phyloP scores from a whole-genome alignment of 257 asterid genomes.

The Solanum sitiens region DNA sequence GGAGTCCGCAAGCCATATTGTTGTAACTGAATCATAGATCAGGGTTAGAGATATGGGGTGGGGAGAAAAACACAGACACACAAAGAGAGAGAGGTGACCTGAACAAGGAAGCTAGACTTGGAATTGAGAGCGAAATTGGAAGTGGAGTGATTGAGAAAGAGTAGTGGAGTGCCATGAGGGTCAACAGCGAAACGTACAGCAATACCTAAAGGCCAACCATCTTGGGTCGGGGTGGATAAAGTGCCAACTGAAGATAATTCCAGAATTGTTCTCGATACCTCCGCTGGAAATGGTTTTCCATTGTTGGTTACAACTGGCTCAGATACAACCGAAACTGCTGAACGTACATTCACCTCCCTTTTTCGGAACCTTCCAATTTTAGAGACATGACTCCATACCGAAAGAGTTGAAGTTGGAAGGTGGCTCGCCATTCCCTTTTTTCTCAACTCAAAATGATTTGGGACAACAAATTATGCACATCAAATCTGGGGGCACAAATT shows the following conservation, averaged over 20 bases:
- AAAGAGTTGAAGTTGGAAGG: slow-evolving; percentile 29
- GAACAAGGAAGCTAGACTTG: slow-evolving; percentile 70
- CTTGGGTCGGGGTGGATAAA: slow-evolving; percentile 50
- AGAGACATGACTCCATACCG: slow-evolving; percentile 11
- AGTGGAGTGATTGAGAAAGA: slow-evolving; percentile 40
- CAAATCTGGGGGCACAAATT: too few relatives aligned
- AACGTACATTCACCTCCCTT: slow-evolving; percentile 1
- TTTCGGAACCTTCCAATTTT: slow-evolving; percentile 15
- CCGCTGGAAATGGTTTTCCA: slow-evolving; percentile 64
- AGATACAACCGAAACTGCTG: slow-evolving; percentile 46
- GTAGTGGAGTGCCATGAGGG: slow-evolving; percentile 55
- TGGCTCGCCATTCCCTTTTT: slow-evolving; percentile 1
- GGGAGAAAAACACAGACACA: not conserved
- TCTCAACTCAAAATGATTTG: not conserved
- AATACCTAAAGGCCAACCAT: slow-evolving; percentile 68
- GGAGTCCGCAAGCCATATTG: slow-evolving; percentile 69
- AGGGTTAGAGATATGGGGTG: not conserved
- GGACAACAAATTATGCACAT: not conserved
- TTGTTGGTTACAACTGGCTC: slow-evolving; percentile 35
- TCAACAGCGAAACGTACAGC: slow-evolving; percentile 85
- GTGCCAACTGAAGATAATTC: slow-evolving; percentile 74
- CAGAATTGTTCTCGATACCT: slow-evolving; percentile 70
- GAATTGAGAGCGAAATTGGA: slow-evolving; percentile 20
- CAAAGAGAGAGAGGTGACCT: slow-evolving; percentile 18
- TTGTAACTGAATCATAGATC: slow-evolving; percentile 36